Evolutionary conservation across 2,329 filamentous ascomycete species (phyloP).

Genomic region (Phyllosticta paracitricarpa): DNA sequence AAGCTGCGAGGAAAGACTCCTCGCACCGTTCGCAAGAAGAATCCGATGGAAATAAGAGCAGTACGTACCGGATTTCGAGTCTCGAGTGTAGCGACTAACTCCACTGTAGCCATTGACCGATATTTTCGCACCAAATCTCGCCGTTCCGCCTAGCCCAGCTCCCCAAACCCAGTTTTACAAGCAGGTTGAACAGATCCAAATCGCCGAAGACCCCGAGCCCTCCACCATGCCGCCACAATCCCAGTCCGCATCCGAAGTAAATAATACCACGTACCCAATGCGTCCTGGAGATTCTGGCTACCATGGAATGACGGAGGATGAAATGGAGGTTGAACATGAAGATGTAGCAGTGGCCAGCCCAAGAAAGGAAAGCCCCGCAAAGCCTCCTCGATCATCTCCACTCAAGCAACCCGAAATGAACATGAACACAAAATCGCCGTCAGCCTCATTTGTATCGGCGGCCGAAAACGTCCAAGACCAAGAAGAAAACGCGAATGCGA

Average conservation of each 20-base stretch:
- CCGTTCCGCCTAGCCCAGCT: conserved; percentile 42
- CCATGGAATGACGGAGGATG: conserved; percentile 53
- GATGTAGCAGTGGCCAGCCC: conserved; percentile 10
- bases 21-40: conserved; percentile 55
- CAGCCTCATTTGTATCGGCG: conserved; percentile 41
- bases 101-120: conserved; percentile 36
- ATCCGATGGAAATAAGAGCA: conserved; percentile 49
- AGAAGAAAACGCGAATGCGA: conserved; percentile 21
- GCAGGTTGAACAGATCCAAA: conserved; percentile 49
- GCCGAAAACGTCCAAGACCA: conserved; percentile 12
- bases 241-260: conserved; percentile 8
- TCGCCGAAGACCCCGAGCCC: conserved; percentile 45
- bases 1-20: conserved; percentile 76
- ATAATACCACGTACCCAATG: not conserved
- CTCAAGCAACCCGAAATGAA: conserved; percentile 1
- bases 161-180: conserved; percentile 40
- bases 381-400: conserved; percentile 16
- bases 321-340: conserved; percentile 31
- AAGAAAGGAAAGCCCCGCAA: conserved; percentile 13
- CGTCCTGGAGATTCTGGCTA: conserved; percentile 53
- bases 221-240: conserved; percentile 12
- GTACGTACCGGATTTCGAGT: conserved; percentile 48
- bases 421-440: not conserved
- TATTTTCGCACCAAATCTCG: conserved; percentile 36
- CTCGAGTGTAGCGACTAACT: conserved; percentile 37